Evolutionary conservation across 2,329 filamentous ascomycete species (phyloP).

Genomic region (Arthroderma sp.): DNA sequence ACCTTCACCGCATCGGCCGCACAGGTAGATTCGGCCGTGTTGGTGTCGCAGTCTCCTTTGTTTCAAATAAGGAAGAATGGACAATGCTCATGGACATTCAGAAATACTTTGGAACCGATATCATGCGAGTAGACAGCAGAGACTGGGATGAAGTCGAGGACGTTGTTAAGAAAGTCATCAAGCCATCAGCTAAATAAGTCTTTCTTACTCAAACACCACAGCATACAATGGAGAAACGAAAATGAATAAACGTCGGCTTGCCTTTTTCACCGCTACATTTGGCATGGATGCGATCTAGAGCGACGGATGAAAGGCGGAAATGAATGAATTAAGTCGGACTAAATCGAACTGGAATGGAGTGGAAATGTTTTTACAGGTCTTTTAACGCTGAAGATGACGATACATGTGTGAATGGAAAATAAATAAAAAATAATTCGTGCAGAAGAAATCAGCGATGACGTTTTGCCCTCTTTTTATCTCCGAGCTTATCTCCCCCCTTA

Average conservation of each 20-base stretch:
- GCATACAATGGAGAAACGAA: neutral
- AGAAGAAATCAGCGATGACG: neutral
- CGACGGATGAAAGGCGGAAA: neutral
- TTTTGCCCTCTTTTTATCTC: neutral
- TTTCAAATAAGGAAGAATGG: slow-evolving; percentile 76
- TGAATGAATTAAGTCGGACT: neutral
- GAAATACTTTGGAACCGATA: slow-evolving; percentile 63
- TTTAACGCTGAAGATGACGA: neutral
- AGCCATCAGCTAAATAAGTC: slow-evolving; percentile 28
- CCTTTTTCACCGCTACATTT: neutral
- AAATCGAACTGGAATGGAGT: neutral
- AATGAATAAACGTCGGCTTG: neutral
- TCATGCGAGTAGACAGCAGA: slow-evolving; percentile 66
- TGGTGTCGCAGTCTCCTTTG: slow-evolving; percentile 89
- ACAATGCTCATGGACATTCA: slow-evolving; percentile 68
- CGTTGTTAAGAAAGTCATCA: slow-evolving; percentile 69
- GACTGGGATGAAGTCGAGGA: slow-evolving; percentile 89
- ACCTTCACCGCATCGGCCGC: slow-evolving; percentile 93
- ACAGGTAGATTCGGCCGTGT: slow-evolving; percentile 95
- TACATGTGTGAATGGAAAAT: neutral
- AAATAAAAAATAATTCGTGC: neutral
- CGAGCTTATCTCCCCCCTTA: neutral
- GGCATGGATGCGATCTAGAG: neutral
- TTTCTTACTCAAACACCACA: neutral
- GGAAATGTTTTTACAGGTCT: neutral